These are phyloP conservation scores for Pilaira anomala DNA, from an alignment of 192 early-diverging fungal species.

Conservation along the genomic window DNA sequence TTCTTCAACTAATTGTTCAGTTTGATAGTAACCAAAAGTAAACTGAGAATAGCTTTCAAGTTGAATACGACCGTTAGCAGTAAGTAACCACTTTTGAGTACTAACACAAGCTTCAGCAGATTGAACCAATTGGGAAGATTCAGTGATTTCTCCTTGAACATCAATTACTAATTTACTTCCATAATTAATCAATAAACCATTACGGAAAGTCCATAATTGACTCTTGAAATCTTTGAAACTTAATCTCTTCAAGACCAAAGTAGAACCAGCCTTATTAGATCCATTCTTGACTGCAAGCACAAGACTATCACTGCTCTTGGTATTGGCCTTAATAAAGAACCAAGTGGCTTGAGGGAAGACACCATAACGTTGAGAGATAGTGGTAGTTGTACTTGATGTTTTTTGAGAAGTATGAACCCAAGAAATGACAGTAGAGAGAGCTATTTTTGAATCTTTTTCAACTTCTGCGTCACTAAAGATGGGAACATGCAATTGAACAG, in stretches of 20 bases:
- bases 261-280: conserved; percentile 2
- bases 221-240: conserved; percentile 22
- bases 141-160: conserved; percentile 13
- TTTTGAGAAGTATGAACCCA: conserved; percentile 11
- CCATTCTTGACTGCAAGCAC: conserved; percentile 14
- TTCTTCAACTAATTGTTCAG: not conserved
- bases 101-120: conserved; percentile 6
- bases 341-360: conserved; percentile 21
- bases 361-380: conserved; percentile 20
- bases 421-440: conserved; percentile 12
- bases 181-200: conserved; percentile 29
- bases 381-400: conserved; percentile 15
- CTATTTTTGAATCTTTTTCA: conserved; percentile 3
- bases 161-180: conserved; percentile 22
- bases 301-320: conserved; percentile 13
- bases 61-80: conserved; percentile 23
- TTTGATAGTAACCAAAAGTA: conserved; percentile 8
- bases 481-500: conserved; percentile 19
- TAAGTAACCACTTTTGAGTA: conserved; percentile 26
- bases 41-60: conserved; percentile 10
- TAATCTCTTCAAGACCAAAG: conserved; percentile 19
- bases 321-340: conserved; percentile 29
- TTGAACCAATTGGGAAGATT: conserved; percentile 3
- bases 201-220: conserved; percentile 28
- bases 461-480: conserved; percentile 12